Evolutionary conservation across 805 yeast species (phyloP).

Genomic region (Metschnikowia lachancei): DNA sequence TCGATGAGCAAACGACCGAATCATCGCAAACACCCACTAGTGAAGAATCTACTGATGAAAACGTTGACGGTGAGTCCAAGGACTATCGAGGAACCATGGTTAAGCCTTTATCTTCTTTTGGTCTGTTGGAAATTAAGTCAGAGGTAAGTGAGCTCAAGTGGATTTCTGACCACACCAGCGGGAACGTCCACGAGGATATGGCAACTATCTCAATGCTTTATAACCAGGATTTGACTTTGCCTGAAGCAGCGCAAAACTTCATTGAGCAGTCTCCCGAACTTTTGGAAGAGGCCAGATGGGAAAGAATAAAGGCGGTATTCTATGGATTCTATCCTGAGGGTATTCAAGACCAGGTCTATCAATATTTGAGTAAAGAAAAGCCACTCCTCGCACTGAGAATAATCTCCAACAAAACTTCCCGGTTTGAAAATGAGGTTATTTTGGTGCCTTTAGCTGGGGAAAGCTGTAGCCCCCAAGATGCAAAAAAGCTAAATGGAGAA

Average conservation of each 20-base stretch:
- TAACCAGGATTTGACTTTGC: conserved; percentile 1
- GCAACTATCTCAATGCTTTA: conserved; percentile 4
- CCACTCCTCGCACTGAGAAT: conserved; percentile 6
- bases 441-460: background rate
- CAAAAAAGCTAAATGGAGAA: background rate
- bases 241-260: conserved; percentile 2
- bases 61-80: too few species aligned
- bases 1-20: too few species aligned
- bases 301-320: conserved; percentile 3
- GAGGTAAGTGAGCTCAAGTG: background rate
- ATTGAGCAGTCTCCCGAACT: conserved; percentile 1
- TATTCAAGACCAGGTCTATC: background rate
- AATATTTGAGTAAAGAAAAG: background rate
- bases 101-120: conserved; percentile 3
- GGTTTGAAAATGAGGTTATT: background rate
- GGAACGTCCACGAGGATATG: conserved; percentile 4
- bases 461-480: background rate
- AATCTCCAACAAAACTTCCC: conserved; percentile 1
- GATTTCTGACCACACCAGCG: conserved; percentile 6
- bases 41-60: too few species aligned
- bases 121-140: background rate
- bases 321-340: background rate
- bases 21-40: too few species aligned
- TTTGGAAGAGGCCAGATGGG: conserved; percentile 8
- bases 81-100: background rate